Percentiles rank a stretch among this genome's conserved stretches.
These are phyloP conservation scores for Marchantia polymorpha DNA, from an alignment of 225 moss, liverwort and hornwort genomes.

Conservation along the genomic window DNA sequence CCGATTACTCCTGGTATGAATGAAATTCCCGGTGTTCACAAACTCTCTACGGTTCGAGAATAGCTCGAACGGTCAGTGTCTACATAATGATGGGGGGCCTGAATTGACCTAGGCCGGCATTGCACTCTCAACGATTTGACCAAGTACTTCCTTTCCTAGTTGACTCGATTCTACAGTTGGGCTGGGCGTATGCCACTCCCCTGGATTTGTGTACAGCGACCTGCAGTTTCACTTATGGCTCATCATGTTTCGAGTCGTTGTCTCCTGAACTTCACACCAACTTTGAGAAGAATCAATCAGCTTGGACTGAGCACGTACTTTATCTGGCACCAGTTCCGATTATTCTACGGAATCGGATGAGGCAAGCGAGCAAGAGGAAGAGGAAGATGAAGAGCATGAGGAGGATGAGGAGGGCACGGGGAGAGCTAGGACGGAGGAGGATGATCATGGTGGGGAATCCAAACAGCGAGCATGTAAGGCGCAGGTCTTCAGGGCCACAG, in stretches of 20 bases:
- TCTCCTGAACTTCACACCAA: background rate
- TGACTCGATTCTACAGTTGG: background rate
- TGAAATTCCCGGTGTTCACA: background rate
- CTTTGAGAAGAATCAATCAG: background rate
- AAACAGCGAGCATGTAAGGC: background rate
- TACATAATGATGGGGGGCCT: background rate
- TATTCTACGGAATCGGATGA: constrained; percentile 1
- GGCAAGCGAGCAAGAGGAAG: background rate
- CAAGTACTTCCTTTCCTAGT: background rate
- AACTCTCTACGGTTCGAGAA: background rate
- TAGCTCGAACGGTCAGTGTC: background rate
- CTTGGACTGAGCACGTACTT: background rate
- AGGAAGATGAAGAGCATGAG: too few species aligned
- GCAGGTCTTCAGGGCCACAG: background rate
- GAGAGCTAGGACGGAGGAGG: constrained; percentile 5
- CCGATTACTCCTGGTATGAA: constrained; percentile 29
- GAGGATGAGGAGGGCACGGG: background rate
- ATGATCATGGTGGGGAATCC: background rate
- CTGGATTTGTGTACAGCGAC: background rate
- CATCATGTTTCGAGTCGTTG: background rate
- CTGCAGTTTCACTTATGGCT: background rate
- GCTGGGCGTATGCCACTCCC: background rate
- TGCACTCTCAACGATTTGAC: background rate
- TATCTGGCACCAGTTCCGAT: constrained; percentile 7
- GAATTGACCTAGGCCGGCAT: background rate